Conservation (phyloP, 2,329 filamentous ascomycete species). For the Acarospora socialis region DNA sequence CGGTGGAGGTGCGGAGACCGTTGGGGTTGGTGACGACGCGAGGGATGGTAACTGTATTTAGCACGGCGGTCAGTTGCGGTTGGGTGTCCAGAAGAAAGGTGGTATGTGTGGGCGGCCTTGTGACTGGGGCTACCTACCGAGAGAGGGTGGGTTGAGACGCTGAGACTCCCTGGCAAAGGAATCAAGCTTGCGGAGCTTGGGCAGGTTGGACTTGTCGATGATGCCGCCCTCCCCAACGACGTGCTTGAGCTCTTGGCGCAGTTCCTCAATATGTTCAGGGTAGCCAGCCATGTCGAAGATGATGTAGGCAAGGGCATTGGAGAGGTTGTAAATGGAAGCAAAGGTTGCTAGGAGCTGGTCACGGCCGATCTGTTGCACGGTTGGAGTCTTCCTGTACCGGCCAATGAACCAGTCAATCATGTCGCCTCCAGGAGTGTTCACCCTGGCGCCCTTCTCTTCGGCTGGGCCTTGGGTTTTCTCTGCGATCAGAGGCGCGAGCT, state of each 20-base stretch:
- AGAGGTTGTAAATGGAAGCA: conserved; percentile 5
- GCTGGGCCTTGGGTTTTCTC: background rate
- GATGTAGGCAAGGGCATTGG: conserved; percentile 1
- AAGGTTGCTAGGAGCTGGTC: conserved; percentile 5
- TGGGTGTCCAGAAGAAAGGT: no score
- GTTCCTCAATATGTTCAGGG: conserved; percentile 8
- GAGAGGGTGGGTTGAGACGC: conserved; percentile 5
- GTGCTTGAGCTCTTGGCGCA: conserved; percentile 5
- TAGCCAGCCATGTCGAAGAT: conserved; percentile 7
- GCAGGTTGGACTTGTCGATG: background rate
- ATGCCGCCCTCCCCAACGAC: background rate
- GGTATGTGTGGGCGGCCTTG: no score
- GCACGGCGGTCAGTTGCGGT: no score
- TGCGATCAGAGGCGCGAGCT: conserved; percentile 3
- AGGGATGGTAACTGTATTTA: no score
- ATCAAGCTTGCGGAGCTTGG: conserved; percentile 2
- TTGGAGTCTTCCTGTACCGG: conserved; percentile 1
- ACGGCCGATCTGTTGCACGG: conserved; percentile 5
- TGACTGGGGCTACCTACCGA: no score
- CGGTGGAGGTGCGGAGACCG: no score
- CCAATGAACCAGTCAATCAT: conserved; percentile 4
- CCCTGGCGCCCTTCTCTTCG: background rate
- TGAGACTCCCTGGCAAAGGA: conserved; percentile 5
- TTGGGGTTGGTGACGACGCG: no score
- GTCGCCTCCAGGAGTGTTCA: conserved; percentile 8